These are phyloP conservation scores for Leccinum uliginosum DNA, from an alignment of 768 basidiomycete genomes.

Conservation along the genomic window DNA sequence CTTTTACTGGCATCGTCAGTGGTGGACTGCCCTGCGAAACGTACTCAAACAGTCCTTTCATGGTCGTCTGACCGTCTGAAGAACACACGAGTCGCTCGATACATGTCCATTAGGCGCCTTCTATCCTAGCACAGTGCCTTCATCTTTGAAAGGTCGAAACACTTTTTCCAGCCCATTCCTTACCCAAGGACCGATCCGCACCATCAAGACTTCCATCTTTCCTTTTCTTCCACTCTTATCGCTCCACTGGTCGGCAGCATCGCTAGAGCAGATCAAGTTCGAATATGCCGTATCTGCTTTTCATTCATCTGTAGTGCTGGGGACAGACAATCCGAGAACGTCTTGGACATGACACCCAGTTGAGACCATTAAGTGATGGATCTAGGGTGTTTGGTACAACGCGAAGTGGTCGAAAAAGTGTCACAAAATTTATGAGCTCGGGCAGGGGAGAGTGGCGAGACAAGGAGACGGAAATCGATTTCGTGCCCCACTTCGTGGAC, in stretches of 20 bases:
- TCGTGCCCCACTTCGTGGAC: too few relatives aligned
- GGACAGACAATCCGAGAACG: slow-evolving; percentile 60
- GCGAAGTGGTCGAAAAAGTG: slow-evolving; percentile 71
- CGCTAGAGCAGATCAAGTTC: slow-evolving; percentile 57
- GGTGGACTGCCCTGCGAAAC: too few relatives aligned
- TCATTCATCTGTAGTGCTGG: slow-evolving; percentile 16
- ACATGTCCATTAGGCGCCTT: background rate
- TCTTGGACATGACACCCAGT: slow-evolving; percentile 68
- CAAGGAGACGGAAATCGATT: too few relatives aligned
- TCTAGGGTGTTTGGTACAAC: slow-evolving; percentile 79
- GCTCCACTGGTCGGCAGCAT: slow-evolving; percentile 53
- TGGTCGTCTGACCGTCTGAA: slow-evolving; percentile 42
- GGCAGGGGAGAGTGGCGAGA: slow-evolving; percentile 81
- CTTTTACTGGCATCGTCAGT: too few relatives aligned
- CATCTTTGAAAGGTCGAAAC: slow-evolving; percentile 16
- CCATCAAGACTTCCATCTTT: slow-evolving; percentile 42
- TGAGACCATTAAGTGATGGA: slow-evolving; percentile 47
- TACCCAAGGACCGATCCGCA: slow-evolving; percentile 36
- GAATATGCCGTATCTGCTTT: slow-evolving; percentile 51
- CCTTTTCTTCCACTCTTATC: slow-evolving; percentile 41
- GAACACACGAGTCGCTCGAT: slow-evolving; percentile 41
- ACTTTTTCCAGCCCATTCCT: slow-evolving; percentile 35
- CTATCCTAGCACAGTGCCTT: slow-evolving; percentile 1
- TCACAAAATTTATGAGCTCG: slow-evolving; percentile 77
- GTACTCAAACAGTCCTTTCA: slow-evolving; percentile 52